Evolutionary conservation across 129 eudicot genomes (phyloP), one percentile per base, ranked within the genome.

Genomic region (Lactuca saligna): DNA sequence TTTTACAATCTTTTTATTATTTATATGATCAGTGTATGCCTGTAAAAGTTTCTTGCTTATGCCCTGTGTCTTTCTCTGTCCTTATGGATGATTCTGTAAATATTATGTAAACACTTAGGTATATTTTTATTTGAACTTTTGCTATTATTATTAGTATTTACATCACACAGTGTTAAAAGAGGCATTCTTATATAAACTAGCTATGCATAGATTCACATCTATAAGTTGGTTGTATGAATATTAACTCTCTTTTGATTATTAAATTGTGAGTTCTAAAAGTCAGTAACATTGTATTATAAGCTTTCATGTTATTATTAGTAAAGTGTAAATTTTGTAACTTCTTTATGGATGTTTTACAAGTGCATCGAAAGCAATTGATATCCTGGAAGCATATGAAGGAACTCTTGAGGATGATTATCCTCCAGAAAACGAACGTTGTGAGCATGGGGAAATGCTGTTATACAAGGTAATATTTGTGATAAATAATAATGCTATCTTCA

Each of bases 331-430:
- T 46, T 17, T 51, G 41, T 39, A 69, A 48, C 75, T 17, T 41
- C 5, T 71, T 37, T 38, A 53, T 75, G 17, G 69, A 16, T 60
- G 25, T 66, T 71, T 51, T 49, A 34, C 61, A 65, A 93, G 99
- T 87, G 91, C 88, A 50, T 78, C 96, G 66, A 94, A 94, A 82
- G 97, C 97, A 17, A 78, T 94, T 81, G 97, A 94, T 81, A 90
- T 90, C 69, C 86, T 94, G 83, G 95, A 94, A 81, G 99, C 99
- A 72, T 94, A 94, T 85, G 99, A 94, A 83, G 99, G 99, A 76
- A 90, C 97, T 66, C 88, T 94, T 7, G 96, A 90, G 70, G 93
- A 90, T 11, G 97, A 90, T 82, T 87, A 94, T 74, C 99, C 99
- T 39, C 97, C 97, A 5, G 97, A 87, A 63, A 94, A 79, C 20